These are phyloP conservation scores for Phytopythium mirpurense DNA, from an alignment of 352 stramenopile species.

Conservation along the genomic window DNA sequence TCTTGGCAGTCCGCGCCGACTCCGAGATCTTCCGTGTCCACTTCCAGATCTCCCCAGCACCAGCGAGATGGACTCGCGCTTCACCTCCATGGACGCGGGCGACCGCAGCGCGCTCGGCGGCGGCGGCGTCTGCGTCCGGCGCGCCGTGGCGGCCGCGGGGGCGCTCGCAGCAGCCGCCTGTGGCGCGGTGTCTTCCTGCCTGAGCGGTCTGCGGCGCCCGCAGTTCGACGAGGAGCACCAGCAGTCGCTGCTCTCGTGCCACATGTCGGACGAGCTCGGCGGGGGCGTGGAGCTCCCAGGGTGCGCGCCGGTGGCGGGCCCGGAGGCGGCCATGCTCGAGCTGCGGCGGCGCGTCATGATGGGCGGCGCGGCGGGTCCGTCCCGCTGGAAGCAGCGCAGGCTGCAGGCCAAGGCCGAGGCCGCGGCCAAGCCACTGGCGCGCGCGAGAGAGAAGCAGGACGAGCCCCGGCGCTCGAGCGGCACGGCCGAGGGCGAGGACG, in stretches of 20 bases:
- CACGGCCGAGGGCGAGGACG: slow-evolving; percentile 4
- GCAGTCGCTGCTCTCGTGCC: slow-evolving; percentile 54
- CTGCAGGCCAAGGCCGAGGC: slow-evolving; percentile 23
- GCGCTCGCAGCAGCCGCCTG: slow-evolving; percentile 21
- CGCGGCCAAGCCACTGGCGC: too few relatives aligned
- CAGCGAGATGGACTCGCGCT: slow-evolving; percentile 19
- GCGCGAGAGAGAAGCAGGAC: slow-evolving; percentile 13
- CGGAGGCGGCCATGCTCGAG: slow-evolving; percentile 62
- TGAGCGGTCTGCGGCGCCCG: slow-evolving; percentile 38
- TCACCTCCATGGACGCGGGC: slow-evolving; percentile 29
- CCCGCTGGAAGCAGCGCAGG: slow-evolving; percentile 37
- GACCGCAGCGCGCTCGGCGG: slow-evolving; percentile 7
- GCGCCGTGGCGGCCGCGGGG: slow-evolving; percentile 19
- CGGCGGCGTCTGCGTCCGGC: slow-evolving; percentile 12
- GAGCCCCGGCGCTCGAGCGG: slow-evolving; percentile 6
- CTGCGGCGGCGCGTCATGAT: slow-evolving; percentile 62
- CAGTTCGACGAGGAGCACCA: slow-evolving; percentile 77
- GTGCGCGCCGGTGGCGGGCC: not conserved
- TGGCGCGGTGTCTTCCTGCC: slow-evolving; percentile 31
- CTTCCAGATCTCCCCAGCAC: not conserved
- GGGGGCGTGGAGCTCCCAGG: slow-evolving; percentile 13
- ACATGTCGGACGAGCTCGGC: slow-evolving; percentile 31
- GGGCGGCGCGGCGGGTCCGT: slow-evolving; percentile 24
- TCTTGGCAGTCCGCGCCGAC: too few relatives aligned
- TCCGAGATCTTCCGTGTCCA: slow-evolving; percentile 6